These are phyloP conservation scores for Beauveria bassiana DNA, from an alignment of 2,329 filamentous ascomycete species.

Conservation along the genomic window DNA sequence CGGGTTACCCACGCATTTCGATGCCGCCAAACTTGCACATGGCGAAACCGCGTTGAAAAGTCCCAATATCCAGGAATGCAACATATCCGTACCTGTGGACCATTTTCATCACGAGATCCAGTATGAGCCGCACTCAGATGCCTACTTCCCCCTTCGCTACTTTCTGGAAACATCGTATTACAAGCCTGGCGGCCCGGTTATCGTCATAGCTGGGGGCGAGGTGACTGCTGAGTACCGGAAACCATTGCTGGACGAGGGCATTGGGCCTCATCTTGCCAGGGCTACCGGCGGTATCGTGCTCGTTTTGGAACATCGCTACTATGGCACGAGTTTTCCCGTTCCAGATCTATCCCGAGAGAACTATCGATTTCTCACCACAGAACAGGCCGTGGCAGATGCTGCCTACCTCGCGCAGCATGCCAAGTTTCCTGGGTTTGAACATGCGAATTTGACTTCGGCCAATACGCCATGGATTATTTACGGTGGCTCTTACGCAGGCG, in stretches of 20 bases:
- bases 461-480: slow-evolving; percentile 69
- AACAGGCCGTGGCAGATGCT: slow-evolving; percentile 74
- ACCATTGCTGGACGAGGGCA: slow-evolving; percentile 67
- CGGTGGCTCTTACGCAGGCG: slow-evolving; percentile 77
- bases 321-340: slow-evolving; percentile 66
- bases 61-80: slow-evolving; percentile 10
- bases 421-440: slow-evolving; percentile 60
- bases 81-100: slow-evolving; percentile 52
- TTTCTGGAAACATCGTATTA: slow-evolving; percentile 77
- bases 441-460: slow-evolving; percentile 57
- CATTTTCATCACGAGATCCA: slow-evolving; percentile 74
- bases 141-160: slow-evolving; percentile 64
- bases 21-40: neutral
- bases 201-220: slow-evolving; percentile 69
- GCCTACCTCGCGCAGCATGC: slow-evolving; percentile 73
- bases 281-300: slow-evolving; percentile 70
- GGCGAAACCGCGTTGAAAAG: neutral
- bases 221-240: slow-evolving; percentile 53
- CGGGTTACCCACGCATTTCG: neutral
- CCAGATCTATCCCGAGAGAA: slow-evolving; percentile 58
- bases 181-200: slow-evolving; percentile 68
- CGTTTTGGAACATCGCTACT: slow-evolving; percentile 81
- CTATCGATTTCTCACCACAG: slow-evolving; percentile 73
- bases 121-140: slow-evolving; percentile 70
- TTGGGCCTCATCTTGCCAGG: slow-evolving; percentile 61